Evolutionary conservation across 2,329 filamentous ascomycete genomes (phyloP).

Genomic region (Rhinocladiella similis): DNA sequence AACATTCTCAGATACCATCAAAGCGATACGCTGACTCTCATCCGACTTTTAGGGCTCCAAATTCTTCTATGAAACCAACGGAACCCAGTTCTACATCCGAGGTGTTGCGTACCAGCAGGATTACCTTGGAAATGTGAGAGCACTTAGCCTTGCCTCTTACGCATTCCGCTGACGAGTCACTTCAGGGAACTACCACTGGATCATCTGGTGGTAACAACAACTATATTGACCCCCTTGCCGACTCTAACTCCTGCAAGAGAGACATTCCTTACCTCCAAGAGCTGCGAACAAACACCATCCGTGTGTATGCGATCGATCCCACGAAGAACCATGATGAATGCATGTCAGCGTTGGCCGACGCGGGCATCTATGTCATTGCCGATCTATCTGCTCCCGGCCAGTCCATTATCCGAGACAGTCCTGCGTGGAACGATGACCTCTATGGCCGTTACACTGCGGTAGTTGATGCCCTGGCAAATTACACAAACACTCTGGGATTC

Average conservation of each 20-base stretch:
- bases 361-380: constrained; percentile 92
- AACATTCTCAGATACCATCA: background rate
- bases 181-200: constrained; percentile 36
- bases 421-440: constrained; percentile 75
- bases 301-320: constrained; percentile 91
- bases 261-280: constrained; percentile 79
- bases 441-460: constrained; percentile 81
- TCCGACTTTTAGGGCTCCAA: constrained; percentile 62
- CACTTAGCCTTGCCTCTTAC: too few relatives aligned
- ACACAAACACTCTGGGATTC: constrained; percentile 93
- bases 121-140: too few relatives aligned
- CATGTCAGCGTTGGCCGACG: constrained; percentile 78
- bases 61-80: constrained; percentile 86
- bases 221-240: constrained; percentile 82
- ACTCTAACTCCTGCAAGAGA: constrained; percentile 70
- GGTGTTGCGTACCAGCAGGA: constrained; percentile 86
- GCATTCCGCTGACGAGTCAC: too few relatives aligned
- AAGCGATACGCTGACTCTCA: constrained; percentile 21
- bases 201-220: constrained; percentile 45
- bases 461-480: constrained; percentile 76
- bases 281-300: constrained; percentile 87
- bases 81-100: constrained; percentile 77
- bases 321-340: constrained; percentile 74
- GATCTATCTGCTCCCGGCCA: constrained; percentile 78
- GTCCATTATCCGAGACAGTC: constrained; percentile 82